Evolutionary conservation across 257 asterid genomes (phyloP).

Genomic region (Echium plantagineum): DNA sequence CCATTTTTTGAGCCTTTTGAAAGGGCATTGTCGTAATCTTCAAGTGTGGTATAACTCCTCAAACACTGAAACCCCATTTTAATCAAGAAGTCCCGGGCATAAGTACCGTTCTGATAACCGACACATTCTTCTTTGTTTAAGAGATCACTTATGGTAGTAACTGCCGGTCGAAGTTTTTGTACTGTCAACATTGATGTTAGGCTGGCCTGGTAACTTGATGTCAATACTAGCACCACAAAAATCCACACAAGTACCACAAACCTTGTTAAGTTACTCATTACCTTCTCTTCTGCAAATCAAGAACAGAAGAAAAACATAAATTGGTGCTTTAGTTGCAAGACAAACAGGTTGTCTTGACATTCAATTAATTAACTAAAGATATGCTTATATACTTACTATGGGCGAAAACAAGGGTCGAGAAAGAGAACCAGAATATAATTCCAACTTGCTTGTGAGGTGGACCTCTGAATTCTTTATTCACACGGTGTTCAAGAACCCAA

Average conservation of each 20-base stretch:
- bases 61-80: constrained; percentile 21
- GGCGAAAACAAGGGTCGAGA: constrained; percentile 47
- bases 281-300: constrained; percentile 38
- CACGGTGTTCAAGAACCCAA: constrained; percentile 46
- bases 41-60: constrained; percentile 17
- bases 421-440: constrained; percentile 41
- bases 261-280: constrained; percentile 37
- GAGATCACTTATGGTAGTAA: constrained; percentile 24
- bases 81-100: constrained; percentile 18
- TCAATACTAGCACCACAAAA: constrained; percentile 39
- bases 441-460: constrained; percentile 36
- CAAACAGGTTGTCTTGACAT: no score
- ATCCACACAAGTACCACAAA: constrained; percentile 46
- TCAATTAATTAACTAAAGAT: not conserved
- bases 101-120: constrained; percentile 35
- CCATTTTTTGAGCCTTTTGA: constrained; percentile 34
- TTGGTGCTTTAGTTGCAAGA: no score
- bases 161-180: constrained; percentile 35
- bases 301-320: no score
- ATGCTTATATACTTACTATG: constrained; percentile 29
- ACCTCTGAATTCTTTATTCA: constrained; percentile 36
- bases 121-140: constrained; percentile 22
- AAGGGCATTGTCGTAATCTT: constrained; percentile 35
- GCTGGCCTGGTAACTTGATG: constrained; percentile 50
- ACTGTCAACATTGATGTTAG: constrained; percentile 50